A percentile compares a stretch with the other conserved stretches of the same genome.
These are phyloP conservation scores for Scytalidium lignicola DNA, from an alignment of 2,329 filamentous ascomycete genomes.

Conservation along the genomic window DNA sequence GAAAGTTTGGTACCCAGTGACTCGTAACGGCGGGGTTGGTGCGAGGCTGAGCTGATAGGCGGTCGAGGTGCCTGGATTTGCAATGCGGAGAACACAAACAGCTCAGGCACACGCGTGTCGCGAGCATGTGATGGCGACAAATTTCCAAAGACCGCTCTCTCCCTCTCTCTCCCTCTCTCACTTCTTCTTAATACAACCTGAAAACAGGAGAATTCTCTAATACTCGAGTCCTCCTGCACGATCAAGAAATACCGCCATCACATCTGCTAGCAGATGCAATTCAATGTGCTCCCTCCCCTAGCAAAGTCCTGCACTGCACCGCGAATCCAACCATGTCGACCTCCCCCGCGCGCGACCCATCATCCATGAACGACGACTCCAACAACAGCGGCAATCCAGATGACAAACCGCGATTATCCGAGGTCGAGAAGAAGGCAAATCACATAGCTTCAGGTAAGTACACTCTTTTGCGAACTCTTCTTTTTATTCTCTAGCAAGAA, in stretches of 20 bases:
- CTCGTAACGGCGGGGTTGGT: neutral
- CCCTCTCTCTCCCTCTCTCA: neutral
- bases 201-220: neutral
- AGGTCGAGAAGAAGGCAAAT: slow-evolving; percentile 68
- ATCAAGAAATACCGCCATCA: neutral
- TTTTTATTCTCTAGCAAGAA: too few relatives aligned
- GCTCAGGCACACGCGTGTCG: neutral
- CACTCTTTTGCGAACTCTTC: too few relatives aligned
- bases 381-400: slow-evolving; percentile 11
- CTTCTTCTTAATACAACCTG: too few relatives aligned
- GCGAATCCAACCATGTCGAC: neutral
- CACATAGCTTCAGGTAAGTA: slow-evolving; percentile 62
- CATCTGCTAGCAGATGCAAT: neutral
- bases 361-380: neutral
- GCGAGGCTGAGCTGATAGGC: neutral
- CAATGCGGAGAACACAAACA: neutral
- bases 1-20: too few relatives aligned
- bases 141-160: neutral
- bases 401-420: slow-evolving; percentile 61
- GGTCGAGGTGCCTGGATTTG: neutral
- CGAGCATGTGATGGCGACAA: neutral
- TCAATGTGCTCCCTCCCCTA: neutral
- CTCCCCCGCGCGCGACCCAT: neutral
- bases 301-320: neutral
- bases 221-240: neutral